Percentiles rank a stretch among this genome's conserved stretches.
phyloP scores from a whole-genome alignment of 202 grass and related monocot species.

The Zizania palustris region DNA sequence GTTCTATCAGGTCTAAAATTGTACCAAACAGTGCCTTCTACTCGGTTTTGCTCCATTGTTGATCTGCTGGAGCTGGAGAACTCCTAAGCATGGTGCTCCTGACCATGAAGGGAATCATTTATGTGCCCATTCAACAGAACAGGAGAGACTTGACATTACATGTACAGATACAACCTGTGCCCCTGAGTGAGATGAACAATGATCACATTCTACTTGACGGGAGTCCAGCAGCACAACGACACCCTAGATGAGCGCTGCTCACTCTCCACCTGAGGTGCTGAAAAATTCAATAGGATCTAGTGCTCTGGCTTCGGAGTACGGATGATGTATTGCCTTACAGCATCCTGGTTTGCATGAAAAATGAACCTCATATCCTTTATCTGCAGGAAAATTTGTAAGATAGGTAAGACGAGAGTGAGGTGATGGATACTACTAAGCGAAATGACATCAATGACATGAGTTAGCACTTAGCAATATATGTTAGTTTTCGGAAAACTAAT shows the following conservation, averaged over 20 bases:
- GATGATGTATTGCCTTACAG: constrained; percentile 49
- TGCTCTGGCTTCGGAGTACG: constrained; percentile 11
- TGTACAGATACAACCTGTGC: background rate
- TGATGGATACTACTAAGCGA: constrained; percentile 12
- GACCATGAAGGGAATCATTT: background rate
- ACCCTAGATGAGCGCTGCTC: background rate
- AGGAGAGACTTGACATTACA: background rate
- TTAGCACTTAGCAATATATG: constrained; percentile 7
- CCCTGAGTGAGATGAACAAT: background rate
- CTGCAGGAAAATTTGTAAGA: constrained; percentile 35
- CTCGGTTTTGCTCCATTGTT: no score
- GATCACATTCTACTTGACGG: constrained; percentile 8
- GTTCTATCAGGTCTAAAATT: no score
- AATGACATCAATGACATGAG: constrained; percentile 9
- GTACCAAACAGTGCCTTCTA: no score
- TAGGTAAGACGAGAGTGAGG: constrained; percentile 12
- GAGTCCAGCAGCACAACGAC: background rate
- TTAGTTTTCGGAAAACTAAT: background rate
- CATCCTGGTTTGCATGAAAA: constrained; percentile 69
- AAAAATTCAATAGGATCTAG: constrained; percentile 9
- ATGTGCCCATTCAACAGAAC: constrained; percentile 14
- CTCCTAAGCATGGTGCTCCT: background rate
- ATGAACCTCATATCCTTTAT: constrained; percentile 78
- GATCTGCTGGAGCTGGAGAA: no score
- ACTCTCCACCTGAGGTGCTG: background rate